Evolutionary conservation across 2,329 filamentous ascomycete species (phyloP).

Genomic region (Aspergillus fumigatus): DNA sequence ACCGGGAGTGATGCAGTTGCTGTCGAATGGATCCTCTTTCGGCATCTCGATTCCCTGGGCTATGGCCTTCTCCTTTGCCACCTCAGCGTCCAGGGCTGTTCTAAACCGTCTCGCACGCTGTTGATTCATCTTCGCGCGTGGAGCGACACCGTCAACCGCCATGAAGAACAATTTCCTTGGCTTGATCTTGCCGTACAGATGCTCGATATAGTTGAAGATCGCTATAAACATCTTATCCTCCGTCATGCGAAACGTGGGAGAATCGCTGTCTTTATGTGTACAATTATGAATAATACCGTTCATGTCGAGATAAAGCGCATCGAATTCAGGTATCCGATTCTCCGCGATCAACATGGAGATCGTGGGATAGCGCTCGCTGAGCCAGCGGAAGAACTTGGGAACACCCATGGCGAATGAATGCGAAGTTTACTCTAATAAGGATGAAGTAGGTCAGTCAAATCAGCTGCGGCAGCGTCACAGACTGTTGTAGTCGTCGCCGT

Average conservation of each 20-base stretch:
- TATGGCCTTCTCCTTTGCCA: constrained; percentile 87
- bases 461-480: background rate
- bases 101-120: constrained; percentile 92
- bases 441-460: constrained; percentile 10
- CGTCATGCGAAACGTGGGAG: constrained; percentile 83
- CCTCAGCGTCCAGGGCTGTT: constrained; percentile 86
- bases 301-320: constrained; percentile 86
- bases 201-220: constrained; percentile 99
- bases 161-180: constrained; percentile 99
- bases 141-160: constrained; percentile 97
- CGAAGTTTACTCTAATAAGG: constrained; percentile 3
- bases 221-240: constrained; percentile 99
- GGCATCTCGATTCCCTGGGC: constrained; percentile 86
- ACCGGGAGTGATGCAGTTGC: constrained; percentile 95
- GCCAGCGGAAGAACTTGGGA: constrained; percentile 94
- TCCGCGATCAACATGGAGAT: constrained; percentile 98
- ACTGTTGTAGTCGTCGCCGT: constrained; percentile 15
- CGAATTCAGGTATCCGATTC: constrained; percentile 98
- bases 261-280: constrained; percentile 93
- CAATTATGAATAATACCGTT: constrained; percentile 99
- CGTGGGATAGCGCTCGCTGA: constrained; percentile 96
- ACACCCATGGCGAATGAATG: constrained; percentile 56
- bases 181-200: constrained; percentile 97
- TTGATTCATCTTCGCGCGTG: constrained; percentile 99
- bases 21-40: constrained; percentile 93